These are phyloP conservation scores for Hymenoscyphus fraxineus DNA, from an alignment of 2,329 filamentous ascomycete species.

Conservation along the genomic window DNA sequence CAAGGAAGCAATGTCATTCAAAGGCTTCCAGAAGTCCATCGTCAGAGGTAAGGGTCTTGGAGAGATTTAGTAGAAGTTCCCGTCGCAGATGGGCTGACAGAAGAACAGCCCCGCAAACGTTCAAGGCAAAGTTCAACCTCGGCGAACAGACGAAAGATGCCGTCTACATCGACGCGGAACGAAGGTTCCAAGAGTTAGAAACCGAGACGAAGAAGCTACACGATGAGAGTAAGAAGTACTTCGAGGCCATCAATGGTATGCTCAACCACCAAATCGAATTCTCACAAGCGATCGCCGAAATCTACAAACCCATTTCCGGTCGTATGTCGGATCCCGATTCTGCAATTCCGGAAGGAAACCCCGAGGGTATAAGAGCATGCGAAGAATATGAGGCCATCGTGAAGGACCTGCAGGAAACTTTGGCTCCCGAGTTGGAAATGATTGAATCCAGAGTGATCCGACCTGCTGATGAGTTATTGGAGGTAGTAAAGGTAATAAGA, in stretches of 20 bases:
- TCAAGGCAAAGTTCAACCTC: constrained; percentile 91
- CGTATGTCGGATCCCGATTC: constrained; percentile 90
- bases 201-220: constrained; percentile 94
- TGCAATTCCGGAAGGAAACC: constrained; percentile 76
- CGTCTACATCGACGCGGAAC: constrained; percentile 91
- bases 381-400: constrained; percentile 95
- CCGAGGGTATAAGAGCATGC: constrained; percentile 89
- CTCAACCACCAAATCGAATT: constrained; percentile 96
- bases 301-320: constrained; percentile 97
- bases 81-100: constrained; percentile 25
- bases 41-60: constrained; percentile 61
- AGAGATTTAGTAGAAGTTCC: constrained; percentile 6
- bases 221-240: constrained; percentile 96
- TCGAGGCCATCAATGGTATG: constrained; percentile 97
- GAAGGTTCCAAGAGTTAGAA: constrained; percentile 90
- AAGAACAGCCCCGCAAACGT: constrained; percentile 74
- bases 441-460: constrained; percentile 88
- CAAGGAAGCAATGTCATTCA: constrained; percentile 71
- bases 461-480: constrained; percentile 87
- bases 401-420: constrained; percentile 79
- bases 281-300: constrained; percentile 89
- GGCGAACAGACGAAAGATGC: constrained; percentile 94
- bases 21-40: constrained; percentile 89
- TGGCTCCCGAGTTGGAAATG: constrained; percentile 94
- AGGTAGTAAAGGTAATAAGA: constrained; percentile 91